A percentile compares a stretch with the other conserved stretches of the same genome.
Evolutionary conservation across 1,284 basidiomycete species (phyloP).

Genomic region (Naganishia sp.): DNA sequence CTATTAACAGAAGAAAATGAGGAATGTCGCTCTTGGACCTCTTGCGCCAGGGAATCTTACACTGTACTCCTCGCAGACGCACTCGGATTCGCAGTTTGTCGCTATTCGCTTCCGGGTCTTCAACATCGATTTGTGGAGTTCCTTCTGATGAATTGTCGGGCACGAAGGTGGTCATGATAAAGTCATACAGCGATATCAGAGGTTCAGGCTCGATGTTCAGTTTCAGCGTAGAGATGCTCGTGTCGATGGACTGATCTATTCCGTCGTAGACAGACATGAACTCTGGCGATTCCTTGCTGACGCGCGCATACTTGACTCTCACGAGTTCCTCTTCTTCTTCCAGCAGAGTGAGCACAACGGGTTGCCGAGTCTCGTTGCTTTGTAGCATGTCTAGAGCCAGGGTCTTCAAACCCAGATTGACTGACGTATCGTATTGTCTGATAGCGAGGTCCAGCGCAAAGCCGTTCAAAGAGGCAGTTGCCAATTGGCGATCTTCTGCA

Average conservation of each 20-base stretch:
- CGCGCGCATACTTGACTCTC: constrained; percentile 77
- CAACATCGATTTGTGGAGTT: constrained; percentile 27
- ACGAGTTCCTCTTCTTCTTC: constrained; percentile 68
- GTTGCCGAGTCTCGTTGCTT: constrained; percentile 56
- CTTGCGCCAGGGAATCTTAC: constrained; percentile 55
- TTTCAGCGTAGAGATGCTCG: constrained; percentile 89
- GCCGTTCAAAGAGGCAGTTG: constrained; percentile 75
- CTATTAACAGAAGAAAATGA: constrained; percentile 53
- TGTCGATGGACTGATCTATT: constrained; percentile 84
- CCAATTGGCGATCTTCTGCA: constrained; percentile 58
- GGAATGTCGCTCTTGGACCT: not conserved
- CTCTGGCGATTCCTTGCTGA: constrained; percentile 83
- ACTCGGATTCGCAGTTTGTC: constrained; percentile 81
- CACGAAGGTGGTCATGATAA: constrained; percentile 96
- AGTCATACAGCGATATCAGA: constrained; percentile 89
- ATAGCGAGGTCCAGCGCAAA: constrained; percentile 76
- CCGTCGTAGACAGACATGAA: constrained; percentile 80
- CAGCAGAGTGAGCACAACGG: constrained; percentile 22
- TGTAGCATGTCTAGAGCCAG: constrained; percentile 64
- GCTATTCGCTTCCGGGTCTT: constrained; percentile 33
- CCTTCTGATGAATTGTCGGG: constrained; percentile 55
- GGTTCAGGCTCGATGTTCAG: constrained; percentile 89
- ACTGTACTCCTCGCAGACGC: constrained; percentile 82
- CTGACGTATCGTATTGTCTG: constrained; percentile 82
- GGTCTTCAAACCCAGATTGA: constrained; percentile 78